Evolutionary conservation across 305 asterid genomes (phyloP).

Genomic region (Solanum hybrid): DNA sequence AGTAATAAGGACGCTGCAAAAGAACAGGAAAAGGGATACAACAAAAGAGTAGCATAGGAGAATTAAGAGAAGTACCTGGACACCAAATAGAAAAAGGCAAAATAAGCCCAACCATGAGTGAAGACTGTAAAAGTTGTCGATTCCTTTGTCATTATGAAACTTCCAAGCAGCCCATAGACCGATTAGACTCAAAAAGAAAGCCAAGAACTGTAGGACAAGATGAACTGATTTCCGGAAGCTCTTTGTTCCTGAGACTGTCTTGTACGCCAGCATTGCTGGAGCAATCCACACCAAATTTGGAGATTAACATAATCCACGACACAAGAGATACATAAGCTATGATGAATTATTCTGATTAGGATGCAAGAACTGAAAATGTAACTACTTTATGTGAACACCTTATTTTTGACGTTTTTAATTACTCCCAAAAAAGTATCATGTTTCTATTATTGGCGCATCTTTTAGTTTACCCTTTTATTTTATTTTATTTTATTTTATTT

Average conservation of each 20-base stretch:
- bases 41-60: not conserved
- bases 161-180: constrained; percentile 92
- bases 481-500: not conserved
- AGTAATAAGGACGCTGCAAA: not conserved
- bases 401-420: not conserved
- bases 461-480: not conserved
- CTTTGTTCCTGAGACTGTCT: constrained; percentile 79
- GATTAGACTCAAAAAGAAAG: constrained; percentile 39
- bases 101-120: constrained; percentile 92
- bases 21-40: not conserved
- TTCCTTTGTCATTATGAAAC: constrained; percentile 67
- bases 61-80: constrained; percentile 44
- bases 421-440: not conserved
- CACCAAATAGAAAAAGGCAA: constrained; percentile 61
- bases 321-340: not conserved
- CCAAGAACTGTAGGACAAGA: constrained; percentile 52
- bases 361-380: not conserved
- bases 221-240: constrained; percentile 57
- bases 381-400: not conserved
- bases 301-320: not conserved
- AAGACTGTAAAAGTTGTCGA: constrained; percentile 75
- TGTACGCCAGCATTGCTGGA: constrained; percentile 84
- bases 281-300: constrained; percentile 11
- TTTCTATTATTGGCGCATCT: not conserved
- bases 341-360: not conserved